Base-by-base conservation (phyloP, 2,329 filamentous ascomycete species). In the Metarhizium rileyi region DNA sequence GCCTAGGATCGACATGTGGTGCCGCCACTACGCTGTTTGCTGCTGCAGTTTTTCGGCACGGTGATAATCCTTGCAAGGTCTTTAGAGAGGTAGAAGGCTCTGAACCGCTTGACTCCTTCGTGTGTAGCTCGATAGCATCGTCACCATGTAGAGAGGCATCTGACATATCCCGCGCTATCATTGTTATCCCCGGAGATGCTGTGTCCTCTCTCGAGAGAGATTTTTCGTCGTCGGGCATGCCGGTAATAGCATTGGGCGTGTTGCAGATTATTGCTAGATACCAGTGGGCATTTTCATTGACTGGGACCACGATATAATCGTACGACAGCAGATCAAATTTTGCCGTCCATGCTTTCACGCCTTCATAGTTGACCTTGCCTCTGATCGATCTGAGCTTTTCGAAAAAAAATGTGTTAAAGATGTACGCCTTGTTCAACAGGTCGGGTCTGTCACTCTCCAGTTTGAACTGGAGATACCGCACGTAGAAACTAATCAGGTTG, bases 241-340 rank as follows among this genome's bases (percentile, higher is more conserved):
- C 54, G 2, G 33, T 43, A 44, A 80, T 61, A 22, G 93, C 73
- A 47, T 76, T 82, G 3, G 81, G 78, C 2, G 91, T 76, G 60
- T 98, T 95, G 76, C 89, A 95, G 47, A 98, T 91, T 50, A 98
- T 91, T 14, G 89, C 90, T 56, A 97, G 72, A 66, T 93, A 97
- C 93, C 94, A 98, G 66, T 98, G 93, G 1, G 74, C 70, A 56
- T 81, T 74, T 62, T 96, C 87, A 59, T 95, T 94, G 63, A 98
- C 88, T 0, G 93, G 93, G 6, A 98, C 86, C 10, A 97, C 76
- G 51, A 97, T 83, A 63, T 90, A 96, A 62, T 95, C 88, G 58
- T 87, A 90, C 5, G 75, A 77, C 60, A 97, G 87, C 8, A 98
- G 69, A 61, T 98, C 87, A 22, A 91, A 76, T 57, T 83, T 88